These are phyloP conservation scores for Acrodontium crateriforme DNA, from an alignment of 2,329 filamentous ascomycete genomes.

Conservation along the genomic window DNA sequence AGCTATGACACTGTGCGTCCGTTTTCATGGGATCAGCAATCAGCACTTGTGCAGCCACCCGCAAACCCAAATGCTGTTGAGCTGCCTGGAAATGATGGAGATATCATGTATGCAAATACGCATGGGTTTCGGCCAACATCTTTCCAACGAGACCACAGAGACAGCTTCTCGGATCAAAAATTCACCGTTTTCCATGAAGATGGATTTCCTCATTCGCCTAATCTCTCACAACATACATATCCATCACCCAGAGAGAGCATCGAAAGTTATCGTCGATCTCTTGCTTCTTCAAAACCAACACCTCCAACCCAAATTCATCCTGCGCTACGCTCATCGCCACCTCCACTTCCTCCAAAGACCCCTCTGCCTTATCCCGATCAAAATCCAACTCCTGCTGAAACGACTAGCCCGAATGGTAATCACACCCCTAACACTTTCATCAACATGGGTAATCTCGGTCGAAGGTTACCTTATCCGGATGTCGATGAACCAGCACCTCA, in stretches of 20 bases:
- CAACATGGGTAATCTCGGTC: conserved; percentile 20
- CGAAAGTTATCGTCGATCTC: too few species aligned
- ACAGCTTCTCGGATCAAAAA: conserved; percentile 46
- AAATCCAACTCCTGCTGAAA: conserved; percentile 2
- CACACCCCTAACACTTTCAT: conserved; percentile 15
- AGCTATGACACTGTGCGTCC: too few species aligned
- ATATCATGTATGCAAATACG: conserved; percentile 12
- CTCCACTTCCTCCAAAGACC: conserved; percentile 19
- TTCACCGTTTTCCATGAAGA: conserved; percentile 28
- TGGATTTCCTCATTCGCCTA: conserved; percentile 2
- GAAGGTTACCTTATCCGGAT: conserved; percentile 59
- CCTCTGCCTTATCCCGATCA: conserved; percentile 16
- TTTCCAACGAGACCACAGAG: conserved; percentile 25
- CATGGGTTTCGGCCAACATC: conserved; percentile 14
- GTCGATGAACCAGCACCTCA: conserved; percentile 68
- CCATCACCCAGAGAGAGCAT: conserved; percentile 4
- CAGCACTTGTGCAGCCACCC: conserved; percentile 16
- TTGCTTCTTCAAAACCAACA: background rate
- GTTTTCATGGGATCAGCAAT: conserved; percentile 17
- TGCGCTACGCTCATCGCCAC: conserved; percentile 2
- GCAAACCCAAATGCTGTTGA: conserved; percentile 29
- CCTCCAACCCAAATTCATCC: background rate
- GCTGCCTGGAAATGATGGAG: conserved; percentile 18
- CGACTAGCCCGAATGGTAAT: background rate
- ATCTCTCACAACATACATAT: conserved; percentile 7